Conservation (phyloP, 768 basidiomycete species). For the Amanita pallidorosea region DNA sequence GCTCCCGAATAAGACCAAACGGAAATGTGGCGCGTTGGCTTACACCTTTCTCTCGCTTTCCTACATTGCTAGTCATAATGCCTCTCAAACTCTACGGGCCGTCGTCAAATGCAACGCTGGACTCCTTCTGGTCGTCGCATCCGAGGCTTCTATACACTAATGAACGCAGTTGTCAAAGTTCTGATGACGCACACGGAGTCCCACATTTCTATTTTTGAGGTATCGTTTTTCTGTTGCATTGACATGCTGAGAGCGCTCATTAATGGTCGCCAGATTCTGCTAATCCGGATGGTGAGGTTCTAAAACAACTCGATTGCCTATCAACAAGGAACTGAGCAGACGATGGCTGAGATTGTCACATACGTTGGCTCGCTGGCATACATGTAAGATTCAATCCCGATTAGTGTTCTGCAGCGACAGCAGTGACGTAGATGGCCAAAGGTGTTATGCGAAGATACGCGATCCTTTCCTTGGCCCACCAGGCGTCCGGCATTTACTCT, state of each 20-base stretch:
- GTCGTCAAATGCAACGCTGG: neutral
- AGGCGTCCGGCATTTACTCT: slow-evolving; percentile 42
- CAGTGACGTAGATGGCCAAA: slow-evolving; percentile 11
- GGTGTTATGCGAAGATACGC: slow-evolving; percentile 39
- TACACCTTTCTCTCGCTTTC: no score
- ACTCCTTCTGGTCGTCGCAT: neutral
- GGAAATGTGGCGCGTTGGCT: no score
- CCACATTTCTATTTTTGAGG: neutral
- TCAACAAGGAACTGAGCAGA: neutral
- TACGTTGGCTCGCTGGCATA: neutral
- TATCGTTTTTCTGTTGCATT: neutral
- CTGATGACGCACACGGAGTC: neutral
- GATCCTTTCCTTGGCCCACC: slow-evolving; percentile 17
- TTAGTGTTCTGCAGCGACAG: no score
- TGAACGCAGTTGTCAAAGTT: neutral
- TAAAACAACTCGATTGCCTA: neutral
- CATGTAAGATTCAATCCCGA: neutral
- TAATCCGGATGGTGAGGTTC: neutral
- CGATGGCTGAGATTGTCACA: neutral
- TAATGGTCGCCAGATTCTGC: neutral
- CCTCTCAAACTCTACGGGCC: neutral
- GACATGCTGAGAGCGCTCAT: no score
- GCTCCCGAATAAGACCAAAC: no score
- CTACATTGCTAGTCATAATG: no score
- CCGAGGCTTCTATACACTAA: neutral